Evolutionary conservation across 2,329 filamentous ascomycete genomes (phyloP).

Genomic region (Aspergillus sp.): DNA sequence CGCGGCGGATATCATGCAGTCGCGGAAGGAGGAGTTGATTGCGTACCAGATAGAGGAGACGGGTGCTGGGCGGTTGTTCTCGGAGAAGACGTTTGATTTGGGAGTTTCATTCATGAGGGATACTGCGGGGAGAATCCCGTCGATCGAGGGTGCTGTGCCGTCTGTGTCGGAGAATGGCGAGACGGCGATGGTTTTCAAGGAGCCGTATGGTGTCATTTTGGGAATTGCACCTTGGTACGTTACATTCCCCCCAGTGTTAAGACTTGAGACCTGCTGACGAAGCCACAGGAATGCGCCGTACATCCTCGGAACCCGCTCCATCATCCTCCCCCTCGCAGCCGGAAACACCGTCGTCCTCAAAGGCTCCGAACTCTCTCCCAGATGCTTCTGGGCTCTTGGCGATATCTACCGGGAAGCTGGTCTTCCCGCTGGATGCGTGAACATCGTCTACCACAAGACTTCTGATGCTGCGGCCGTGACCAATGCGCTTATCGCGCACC

Average conservation of each 20-base stretch:
- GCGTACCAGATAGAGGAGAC: constrained; percentile 56
- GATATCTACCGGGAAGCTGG: constrained; percentile 66
- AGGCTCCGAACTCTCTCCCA: constrained; percentile 61
- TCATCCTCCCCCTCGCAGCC: constrained; percentile 58
- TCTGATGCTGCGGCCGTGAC: constrained; percentile 62
- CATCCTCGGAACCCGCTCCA: constrained; percentile 42
- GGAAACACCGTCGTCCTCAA: constrained; percentile 75
- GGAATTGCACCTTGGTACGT: constrained; percentile 73
- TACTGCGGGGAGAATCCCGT: constrained; percentile 45
- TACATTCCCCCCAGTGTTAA: not conserved
- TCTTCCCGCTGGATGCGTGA: constrained; percentile 66
- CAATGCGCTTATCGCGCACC: constrained; percentile 59
- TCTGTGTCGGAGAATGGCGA: constrained; percentile 44
- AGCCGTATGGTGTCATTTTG: constrained; percentile 72
- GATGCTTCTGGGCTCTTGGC: constrained; percentile 56
- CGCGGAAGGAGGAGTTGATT: constrained; percentile 54
- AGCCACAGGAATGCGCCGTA: constrained; percentile 47
- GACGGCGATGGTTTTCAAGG: constrained; percentile 60
- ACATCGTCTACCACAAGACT: constrained; percentile 58
- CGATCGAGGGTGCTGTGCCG: constrained; percentile 46
- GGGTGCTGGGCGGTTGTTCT: constrained; percentile 38
- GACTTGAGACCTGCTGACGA: not conserved
- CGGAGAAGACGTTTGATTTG: constrained; percentile 28
- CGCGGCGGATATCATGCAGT: constrained; percentile 40
- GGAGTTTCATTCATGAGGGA: constrained; percentile 40